These are phyloP conservation scores for Aspergillus aculeatinus DNA, from an alignment of 2,329 filamentous ascomycete species.

Conservation along the genomic window DNA sequence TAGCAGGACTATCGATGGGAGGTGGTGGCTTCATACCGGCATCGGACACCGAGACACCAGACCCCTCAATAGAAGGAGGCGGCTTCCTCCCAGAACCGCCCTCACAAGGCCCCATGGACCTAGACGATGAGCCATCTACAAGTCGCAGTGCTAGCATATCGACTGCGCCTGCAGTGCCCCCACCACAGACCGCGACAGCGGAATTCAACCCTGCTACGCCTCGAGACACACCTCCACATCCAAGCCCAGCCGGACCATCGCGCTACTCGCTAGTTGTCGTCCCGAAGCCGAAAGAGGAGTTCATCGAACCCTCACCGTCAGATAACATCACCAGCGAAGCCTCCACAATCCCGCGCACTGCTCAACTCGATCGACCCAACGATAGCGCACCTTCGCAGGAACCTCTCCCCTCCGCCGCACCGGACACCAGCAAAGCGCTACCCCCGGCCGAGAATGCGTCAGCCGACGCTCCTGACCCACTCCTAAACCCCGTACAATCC, in stretches of 20 bases:
- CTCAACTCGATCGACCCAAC: neutral
- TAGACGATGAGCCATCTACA: neutral
- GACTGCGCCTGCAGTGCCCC: neutral
- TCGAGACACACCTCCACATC: neutral
- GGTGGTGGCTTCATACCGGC: slow-evolving; percentile 25
- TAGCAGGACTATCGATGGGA: neutral
- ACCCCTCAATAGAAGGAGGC: slow-evolving; percentile 15
- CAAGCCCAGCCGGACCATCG: slow-evolving; percentile 8
- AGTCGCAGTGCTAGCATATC: neutral
- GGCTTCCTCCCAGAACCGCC: slow-evolving; percentile 19
- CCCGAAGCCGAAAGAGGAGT: slow-evolving; percentile 14
- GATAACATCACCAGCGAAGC: neutral
- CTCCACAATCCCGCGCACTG: neutral
- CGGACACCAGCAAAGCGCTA: neutral
- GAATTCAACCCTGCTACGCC: neutral
- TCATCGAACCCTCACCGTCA: neutral
- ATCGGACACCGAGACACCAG: too few relatives aligned
- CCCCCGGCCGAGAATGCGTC: neutral
- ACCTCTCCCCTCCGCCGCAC: neutral
- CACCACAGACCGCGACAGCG: neutral
- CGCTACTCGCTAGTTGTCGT: slow-evolving; percentile 35
- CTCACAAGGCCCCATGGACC: neutral
- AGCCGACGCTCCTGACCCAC: slow-evolving; percentile 5
- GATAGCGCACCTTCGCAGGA: neutral
- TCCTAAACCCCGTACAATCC: slow-evolving; percentile 16